Base-by-base conservation (phyloP, 108 stramenopile genomes). In the Halocafeteria seosinensis region DNA sequence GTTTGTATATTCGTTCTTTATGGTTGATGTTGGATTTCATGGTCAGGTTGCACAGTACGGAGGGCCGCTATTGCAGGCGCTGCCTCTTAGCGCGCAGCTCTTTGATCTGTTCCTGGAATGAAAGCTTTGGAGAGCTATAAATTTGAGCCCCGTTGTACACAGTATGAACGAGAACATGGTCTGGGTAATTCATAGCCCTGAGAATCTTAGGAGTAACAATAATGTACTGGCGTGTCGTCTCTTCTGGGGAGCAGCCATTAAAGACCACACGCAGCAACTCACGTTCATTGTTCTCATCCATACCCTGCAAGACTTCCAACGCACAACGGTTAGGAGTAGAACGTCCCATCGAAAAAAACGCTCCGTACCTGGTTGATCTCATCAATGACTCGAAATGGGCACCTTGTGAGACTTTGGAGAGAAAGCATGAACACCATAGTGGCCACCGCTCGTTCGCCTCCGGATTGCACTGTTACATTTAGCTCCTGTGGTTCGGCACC, bases 341-440 rank as follows among this genome's bases (percentile, higher is more conserved):
- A 72, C 53, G 53, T 5, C 11, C 8, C 25, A 25, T 11, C 29
- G 8, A 62, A 30, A 5, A 29, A 5, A 50, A 8, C 50, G 9
- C 67, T 3, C 17, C 3, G 62, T 73, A n/a, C n/a, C n/a, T 95
- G 93, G 64, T 98, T 98, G 78, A 98, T 94, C 73, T 95, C 93
- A 67, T 98, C 93, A 4, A 98, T 91, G 35, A 92, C 91, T 38
- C 96, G 80, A 70, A 98, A 98, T 3, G 93, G 96, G 36, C 86
- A 73, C 11, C 69, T 50, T 80, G 91, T 85, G 63, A 88, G 71
- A 29, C 90, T 84, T 71, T 96, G 89, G 30, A 98, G 78, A n/a
- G 92, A 92, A 90, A 98, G 93, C 31, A 98, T 74, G 65, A 83
- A 98, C 87, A 94, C 84, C 59, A 98, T 89, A 17, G 93, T 98